These are phyloP conservation scores for Suaeda aralocaspica DNA, from an alignment of 148 eudicot genomes.

Conservation along the genomic window DNA sequence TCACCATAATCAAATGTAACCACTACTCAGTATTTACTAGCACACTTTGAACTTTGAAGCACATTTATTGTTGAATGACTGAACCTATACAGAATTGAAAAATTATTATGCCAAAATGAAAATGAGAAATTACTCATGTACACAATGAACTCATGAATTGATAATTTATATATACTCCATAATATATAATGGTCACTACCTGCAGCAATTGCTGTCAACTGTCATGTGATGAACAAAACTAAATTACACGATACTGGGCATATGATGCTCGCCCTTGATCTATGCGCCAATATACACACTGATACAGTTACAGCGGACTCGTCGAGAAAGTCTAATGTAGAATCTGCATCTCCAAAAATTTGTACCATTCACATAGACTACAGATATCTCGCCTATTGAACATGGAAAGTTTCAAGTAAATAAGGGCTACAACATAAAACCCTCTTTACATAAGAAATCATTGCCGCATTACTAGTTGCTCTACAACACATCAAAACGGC, in stretches of 20 bases:
- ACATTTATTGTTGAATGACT: no score
- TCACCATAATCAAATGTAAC: no score
- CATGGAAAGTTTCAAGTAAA: neutral
- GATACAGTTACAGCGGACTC: conserved; percentile 24
- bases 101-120: no score
- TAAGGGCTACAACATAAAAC: neutral
- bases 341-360: conserved; percentile 20
- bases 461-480: neutral
- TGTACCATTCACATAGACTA: neutral
- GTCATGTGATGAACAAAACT: conserved; percentile 19
- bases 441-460: neutral
- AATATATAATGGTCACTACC: neutral
- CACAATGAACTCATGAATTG: neutral
- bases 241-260: conserved; percentile 21
- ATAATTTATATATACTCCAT: conserved; percentile 13
- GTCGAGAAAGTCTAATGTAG: conserved; percentile 2
- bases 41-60: no score
- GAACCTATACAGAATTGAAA: no score
- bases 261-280: conserved; percentile 17
- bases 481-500: neutral
- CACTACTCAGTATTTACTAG: no score
- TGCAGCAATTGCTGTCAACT: conserved; percentile 24
- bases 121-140: no score
- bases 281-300: conserved; percentile 20
- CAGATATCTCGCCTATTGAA: conserved; percentile 5